Conservation (phyloP, 768 basidiomycete genomes). For the Tephrocybe sp. region DNA sequence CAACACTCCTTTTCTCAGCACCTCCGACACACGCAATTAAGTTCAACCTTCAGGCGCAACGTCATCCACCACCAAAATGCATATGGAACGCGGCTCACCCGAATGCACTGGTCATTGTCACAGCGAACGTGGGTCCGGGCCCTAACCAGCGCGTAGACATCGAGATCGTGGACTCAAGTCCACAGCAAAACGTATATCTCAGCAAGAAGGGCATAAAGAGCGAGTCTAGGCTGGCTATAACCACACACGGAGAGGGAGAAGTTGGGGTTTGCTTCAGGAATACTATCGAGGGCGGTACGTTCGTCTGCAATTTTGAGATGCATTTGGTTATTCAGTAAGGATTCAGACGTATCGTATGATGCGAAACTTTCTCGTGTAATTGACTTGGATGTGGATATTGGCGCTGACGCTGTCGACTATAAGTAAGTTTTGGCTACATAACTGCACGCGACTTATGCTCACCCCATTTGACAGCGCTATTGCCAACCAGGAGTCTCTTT, state of each 20-base stretch:
- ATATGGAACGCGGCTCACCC: conserved; percentile 93
- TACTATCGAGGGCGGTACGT: conserved; percentile 69
- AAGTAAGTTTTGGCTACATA: too few relatives aligned
- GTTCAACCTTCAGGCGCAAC: conserved; percentile 72
- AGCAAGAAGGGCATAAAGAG: conserved; percentile 85
- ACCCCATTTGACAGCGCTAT: conserved; percentile 74
- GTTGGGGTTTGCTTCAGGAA: conserved; percentile 96
- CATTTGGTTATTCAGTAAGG: background rate
- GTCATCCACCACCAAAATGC: conserved; percentile 79
- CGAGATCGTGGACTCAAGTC: conserved; percentile 89
- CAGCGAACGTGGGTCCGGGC: conserved; percentile 85
- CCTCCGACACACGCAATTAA: conserved; percentile 66
- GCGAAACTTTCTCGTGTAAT: conserved; percentile 65
- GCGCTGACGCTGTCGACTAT: conserved; percentile 98
- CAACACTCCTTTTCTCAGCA: conserved; percentile 28
- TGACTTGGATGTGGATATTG: conserved; percentile 96
- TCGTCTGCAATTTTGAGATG: background rate
- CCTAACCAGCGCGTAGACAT: conserved; percentile 84
- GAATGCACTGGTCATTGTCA: conserved; percentile 91
- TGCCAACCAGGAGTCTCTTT: conserved; percentile 96
- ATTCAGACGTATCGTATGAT: conserved; percentile 45
- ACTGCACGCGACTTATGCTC: too few relatives aligned
- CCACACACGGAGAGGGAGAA: conserved; percentile 90
- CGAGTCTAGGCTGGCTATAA: conserved; percentile 92
- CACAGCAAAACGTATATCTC: conserved; percentile 85